A percentile compares a stretch with the other conserved stretches of the same genome.
phyloP scores from a whole-genome alignment of 2,329 filamentous ascomycete genomes.

The Rhinocladiella mackenziei region DNA sequence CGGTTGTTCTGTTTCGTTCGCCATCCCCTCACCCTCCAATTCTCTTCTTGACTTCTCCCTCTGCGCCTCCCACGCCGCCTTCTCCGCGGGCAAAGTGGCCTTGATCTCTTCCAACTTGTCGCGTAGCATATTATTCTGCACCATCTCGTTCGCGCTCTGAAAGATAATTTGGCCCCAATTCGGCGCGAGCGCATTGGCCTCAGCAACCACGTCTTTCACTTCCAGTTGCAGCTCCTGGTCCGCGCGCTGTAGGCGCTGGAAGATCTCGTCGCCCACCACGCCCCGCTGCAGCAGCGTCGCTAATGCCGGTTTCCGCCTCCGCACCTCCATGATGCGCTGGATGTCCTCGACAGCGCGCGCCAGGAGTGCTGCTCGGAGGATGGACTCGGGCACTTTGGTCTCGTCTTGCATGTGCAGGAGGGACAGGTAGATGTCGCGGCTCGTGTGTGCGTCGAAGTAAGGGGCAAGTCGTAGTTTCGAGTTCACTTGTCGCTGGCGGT shows the following conservation, averaged over 20 bases:
- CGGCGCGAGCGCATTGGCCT: conserved; percentile 86
- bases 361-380: conserved; percentile 83
- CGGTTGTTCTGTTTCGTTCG: neutral
- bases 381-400: conserved; percentile 71
- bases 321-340: conserved; percentile 80
- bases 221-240: conserved; percentile 99
- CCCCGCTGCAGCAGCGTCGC: conserved; percentile 79
- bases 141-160: conserved; percentile 95
- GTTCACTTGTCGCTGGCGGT: conserved; percentile 87
- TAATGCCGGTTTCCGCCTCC: conserved; percentile 82
- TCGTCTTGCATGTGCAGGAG: conserved; percentile 71
- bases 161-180: conserved; percentile 95
- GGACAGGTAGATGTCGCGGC: conserved; percentile 91
- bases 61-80: conserved; percentile 86
- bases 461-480: conserved; percentile 78
- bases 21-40: conserved; percentile 50
- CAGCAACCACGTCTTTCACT: conserved; percentile 75
- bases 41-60: conserved; percentile 79
- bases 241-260: conserved; percentile 84
- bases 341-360: conserved; percentile 91
- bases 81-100: conserved; percentile 66
- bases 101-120: conserved; percentile 72
- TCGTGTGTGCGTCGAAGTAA: conserved; percentile 88
- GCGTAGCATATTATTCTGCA: conserved; percentile 74
- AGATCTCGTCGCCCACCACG: conserved; percentile 91